phyloP scores from a whole-genome alignment of 1,139 yeast species.

The Debaryomycetaceae sp. region DNA sequence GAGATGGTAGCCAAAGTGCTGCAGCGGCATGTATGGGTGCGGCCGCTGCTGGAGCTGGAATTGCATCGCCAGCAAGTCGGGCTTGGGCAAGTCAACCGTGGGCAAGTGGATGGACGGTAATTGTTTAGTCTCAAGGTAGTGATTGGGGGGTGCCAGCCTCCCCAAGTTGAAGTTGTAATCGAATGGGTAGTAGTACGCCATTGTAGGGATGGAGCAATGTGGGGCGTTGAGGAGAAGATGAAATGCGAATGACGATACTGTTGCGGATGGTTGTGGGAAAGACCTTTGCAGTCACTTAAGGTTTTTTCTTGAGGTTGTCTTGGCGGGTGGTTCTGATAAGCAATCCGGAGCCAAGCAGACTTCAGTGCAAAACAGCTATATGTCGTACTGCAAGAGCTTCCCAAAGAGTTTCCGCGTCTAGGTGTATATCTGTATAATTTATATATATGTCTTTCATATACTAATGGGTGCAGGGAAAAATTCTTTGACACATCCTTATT shows the following conservation, averaged over 20 bases:
- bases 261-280: too few relatives aligned
- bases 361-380: too few relatives aligned
- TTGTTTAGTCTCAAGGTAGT: conserved; percentile 5
- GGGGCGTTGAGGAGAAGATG: not conserved
- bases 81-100: conserved; percentile 1
- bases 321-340: too few relatives aligned
- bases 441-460: too few relatives aligned
- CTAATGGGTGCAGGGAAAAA: too few relatives aligned
- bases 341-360: too few relatives aligned
- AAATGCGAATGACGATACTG: not conserved
- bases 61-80: not conserved
- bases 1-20: conserved; percentile 3
- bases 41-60: conserved; percentile 2
- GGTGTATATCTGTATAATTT: too few relatives aligned
- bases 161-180: conserved; percentile 1
- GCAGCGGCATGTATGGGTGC: conserved; percentile 3
- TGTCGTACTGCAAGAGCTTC: too few relatives aligned
- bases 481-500: too few relatives aligned
- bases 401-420: too few relatives aligned
- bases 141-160: conserved; percentile 3
- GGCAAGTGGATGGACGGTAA: conserved; percentile 4
- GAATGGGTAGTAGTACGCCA: conserved; percentile 7
- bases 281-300: too few relatives aligned
- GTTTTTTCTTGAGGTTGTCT: too few relatives aligned
- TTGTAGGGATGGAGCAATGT: not conserved